phyloP scores from a whole-genome alignment of 768 basidiomycete genomes.

The Tulasnella sp. region DNA sequence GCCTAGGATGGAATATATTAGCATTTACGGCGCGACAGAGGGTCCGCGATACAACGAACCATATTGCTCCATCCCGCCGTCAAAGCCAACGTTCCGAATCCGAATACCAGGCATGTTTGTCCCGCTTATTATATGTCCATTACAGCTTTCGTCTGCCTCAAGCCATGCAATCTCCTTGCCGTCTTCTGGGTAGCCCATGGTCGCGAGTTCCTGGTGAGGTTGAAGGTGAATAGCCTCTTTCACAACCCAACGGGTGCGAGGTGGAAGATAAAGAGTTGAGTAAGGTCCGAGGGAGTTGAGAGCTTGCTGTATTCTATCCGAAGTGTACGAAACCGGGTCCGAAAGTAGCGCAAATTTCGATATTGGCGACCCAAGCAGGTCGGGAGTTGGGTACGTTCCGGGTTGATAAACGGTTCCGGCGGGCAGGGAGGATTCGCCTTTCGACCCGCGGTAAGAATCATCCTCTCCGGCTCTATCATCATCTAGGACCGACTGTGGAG shows the following conservation, averaged over 20 bases:
- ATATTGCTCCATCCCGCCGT: conserved; percentile 33
- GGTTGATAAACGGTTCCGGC: conserved; percentile 29
- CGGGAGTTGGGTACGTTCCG: conserved; percentile 31
- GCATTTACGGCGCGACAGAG: not conserved
- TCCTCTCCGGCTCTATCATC: not conserved
- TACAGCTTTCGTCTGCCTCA: conserved; percentile 32
- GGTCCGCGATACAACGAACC: not conserved
- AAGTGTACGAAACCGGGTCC: conserved; percentile 22
- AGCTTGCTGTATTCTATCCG: conserved; percentile 32
- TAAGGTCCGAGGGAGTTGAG: conserved; percentile 32
- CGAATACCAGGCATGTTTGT: conserved; percentile 30
- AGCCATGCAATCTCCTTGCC: conserved; percentile 33
- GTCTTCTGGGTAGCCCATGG: conserved; percentile 33
- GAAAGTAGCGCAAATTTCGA: conserved; percentile 8
- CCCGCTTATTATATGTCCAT: conserved; percentile 30
- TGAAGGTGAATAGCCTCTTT: conserved; percentile 29
- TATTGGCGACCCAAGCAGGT: conserved; percentile 26
- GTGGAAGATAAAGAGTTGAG: conserved; percentile 34
- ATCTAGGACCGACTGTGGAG: not conserved
- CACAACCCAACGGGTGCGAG: conserved; percentile 31
- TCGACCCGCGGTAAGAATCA: not conserved
- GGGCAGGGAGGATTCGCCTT: not conserved
- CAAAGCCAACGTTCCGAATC: conserved; percentile 34
- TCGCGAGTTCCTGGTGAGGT: conserved; percentile 34
- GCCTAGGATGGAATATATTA: not conserved